A percentile compares a stretch with the other conserved stretches of the same genome.
phyloP scores from a whole-genome alignment of 2,329 filamentous ascomycete species.

The Calonectria montana region DNA sequence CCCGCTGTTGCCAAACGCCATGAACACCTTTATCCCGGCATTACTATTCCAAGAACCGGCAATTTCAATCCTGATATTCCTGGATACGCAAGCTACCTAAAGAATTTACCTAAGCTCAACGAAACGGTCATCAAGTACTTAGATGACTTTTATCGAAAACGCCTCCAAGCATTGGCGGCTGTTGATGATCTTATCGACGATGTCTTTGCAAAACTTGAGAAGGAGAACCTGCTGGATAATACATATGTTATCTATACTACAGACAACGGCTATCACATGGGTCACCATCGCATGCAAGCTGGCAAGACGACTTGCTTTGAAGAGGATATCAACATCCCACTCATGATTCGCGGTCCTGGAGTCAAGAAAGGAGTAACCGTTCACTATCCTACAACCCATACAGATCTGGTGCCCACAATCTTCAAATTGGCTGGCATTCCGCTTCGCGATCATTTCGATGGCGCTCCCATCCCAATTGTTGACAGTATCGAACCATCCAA shows the following conservation, averaged over 20 bases:
- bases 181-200: not conserved
- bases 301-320: conserved; percentile 1
- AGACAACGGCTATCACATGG: not conserved
- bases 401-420: conserved; percentile 67
- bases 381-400: conserved; percentile 60
- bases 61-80: not conserved
- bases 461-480: conserved; percentile 56
- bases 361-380: conserved; percentile 50
- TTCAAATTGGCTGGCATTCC: conserved; percentile 52
- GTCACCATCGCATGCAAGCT: not conserved
- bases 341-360: conserved; percentile 63
- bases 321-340: conserved; percentile 63
- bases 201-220: not conserved
- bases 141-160: not conserved
- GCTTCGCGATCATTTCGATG: conserved; percentile 62
- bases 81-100: not conserved
- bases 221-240: not conserved
- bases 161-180: not conserved
- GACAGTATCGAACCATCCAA: not conserved
- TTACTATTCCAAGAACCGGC: not conserved
- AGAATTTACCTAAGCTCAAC: not conserved
- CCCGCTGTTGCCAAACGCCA: not conserved
- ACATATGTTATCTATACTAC: not conserved
- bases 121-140: not conserved
- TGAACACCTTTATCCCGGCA: not conserved